A percentile compares a stretch with the other conserved stretches of the same genome.
Conservation (phyloP, 2,329 filamentous ascomycete species). For the Trichoderma endophyticum region DNA sequence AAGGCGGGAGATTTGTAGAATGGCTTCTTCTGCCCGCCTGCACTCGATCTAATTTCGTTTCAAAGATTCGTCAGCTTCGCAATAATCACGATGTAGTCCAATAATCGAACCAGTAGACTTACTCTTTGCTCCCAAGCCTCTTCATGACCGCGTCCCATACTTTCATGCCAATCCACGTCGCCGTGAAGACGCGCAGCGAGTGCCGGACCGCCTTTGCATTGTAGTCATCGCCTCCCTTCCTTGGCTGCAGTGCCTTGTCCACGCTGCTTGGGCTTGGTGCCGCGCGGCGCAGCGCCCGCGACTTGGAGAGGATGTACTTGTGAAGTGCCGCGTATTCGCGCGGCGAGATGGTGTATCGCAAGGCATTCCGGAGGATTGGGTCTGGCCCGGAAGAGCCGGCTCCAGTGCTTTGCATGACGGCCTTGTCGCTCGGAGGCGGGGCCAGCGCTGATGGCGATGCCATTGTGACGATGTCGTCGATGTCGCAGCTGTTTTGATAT, state of each 20-base stretch:
- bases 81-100: neutral
- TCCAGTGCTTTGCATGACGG: neutral
- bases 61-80: neutral
- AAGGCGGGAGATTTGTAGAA: constrained; percentile 66
- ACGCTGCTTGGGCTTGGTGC: constrained; percentile 56
- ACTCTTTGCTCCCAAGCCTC: constrained; percentile 47
- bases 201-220: constrained; percentile 69
- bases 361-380: constrained; percentile 76
- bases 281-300: constrained; percentile 53
- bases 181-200: constrained; percentile 66
- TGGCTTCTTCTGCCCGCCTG: constrained; percentile 45
- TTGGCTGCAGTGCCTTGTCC: constrained; percentile 38
- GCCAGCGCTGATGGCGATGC: neutral
- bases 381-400: constrained; percentile 40
- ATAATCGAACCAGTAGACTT: constrained; percentile 28
- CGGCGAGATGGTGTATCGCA: constrained; percentile 81
- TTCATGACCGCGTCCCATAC: constrained; percentile 54
- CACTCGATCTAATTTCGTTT: constrained; percentile 17
- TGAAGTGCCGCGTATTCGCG: constrained; percentile 84
- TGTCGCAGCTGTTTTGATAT: neutral
- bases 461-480: neutral
- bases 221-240: constrained; percentile 55
- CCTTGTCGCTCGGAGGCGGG: neutral
- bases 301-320: constrained; percentile 74
- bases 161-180: constrained; percentile 61